Conservation (phyloP, 441 rosid genomes). For the Lepidium campestre region DNA sequence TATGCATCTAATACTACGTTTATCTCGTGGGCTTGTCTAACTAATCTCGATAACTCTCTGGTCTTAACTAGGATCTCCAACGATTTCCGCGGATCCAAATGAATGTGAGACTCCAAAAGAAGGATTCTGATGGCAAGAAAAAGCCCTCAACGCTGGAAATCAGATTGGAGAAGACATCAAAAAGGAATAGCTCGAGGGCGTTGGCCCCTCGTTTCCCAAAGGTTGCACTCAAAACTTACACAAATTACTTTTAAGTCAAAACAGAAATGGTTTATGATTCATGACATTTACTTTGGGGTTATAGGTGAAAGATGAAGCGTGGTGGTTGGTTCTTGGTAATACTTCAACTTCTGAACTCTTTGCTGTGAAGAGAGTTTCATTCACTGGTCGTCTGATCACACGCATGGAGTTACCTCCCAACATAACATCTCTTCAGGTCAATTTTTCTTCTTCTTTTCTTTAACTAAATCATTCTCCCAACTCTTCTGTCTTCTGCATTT, state of each 20-base stretch:
- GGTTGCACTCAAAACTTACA: constrained; percentile 35
- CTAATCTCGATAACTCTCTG: background rate
- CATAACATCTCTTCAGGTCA: constrained; percentile 17
- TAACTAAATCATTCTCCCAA: background rate
- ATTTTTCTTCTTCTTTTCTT: background rate
- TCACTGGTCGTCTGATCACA: constrained; percentile 59
- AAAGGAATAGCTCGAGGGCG: constrained; percentile 71
- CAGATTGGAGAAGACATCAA: constrained; percentile 65
- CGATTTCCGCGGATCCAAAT: constrained; percentile 63
- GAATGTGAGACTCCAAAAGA: constrained; percentile 62
- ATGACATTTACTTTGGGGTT: constrained; percentile 4
- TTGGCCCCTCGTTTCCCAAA: constrained; percentile 86
- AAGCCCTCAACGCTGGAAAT: constrained; percentile 43
- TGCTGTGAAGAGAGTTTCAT: constrained; percentile 88
- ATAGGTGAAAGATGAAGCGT: constrained; percentile 90
- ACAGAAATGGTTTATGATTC: background rate
- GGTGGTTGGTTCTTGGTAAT: constrained; percentile 95
- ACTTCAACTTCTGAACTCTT: constrained; percentile 59
- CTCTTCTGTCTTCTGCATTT: background rate
- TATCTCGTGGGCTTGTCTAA: background rate
- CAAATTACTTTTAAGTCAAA: background rate
- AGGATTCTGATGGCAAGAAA: constrained; percentile 34
- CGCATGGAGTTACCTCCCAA: constrained; percentile 54
- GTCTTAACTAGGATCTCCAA: constrained; percentile 64
- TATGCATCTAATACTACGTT: background rate